A percentile compares a stretch with the other conserved stretches of the same genome.
Conservation (phyloP, 257 asterid genomes). For the Solanum rostratum region DNA sequence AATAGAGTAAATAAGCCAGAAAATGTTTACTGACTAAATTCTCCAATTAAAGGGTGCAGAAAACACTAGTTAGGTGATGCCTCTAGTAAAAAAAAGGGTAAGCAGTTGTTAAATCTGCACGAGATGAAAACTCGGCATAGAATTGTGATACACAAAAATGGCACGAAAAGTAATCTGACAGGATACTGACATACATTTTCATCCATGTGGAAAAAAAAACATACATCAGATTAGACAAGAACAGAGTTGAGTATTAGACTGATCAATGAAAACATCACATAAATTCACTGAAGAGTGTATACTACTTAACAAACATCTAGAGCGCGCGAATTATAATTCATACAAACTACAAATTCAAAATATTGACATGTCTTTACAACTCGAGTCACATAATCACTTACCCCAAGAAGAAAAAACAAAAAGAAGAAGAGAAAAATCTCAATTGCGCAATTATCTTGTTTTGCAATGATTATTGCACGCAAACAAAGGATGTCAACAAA, state of each 20-base stretch:
- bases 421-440: background rate
- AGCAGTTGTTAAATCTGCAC: background rate
- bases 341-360: background rate
- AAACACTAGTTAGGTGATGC: background rate
- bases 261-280: background rate
- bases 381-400: background rate
- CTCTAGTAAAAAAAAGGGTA: background rate
- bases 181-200: background rate
- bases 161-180: background rate
- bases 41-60: background rate
- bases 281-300: background rate
- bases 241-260: background rate
- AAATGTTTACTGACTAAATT: background rate
- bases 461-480: background rate
- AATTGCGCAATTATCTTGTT: background rate
- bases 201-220: background rate
- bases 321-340: background rate
- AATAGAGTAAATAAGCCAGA: background rate
- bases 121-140: background rate
- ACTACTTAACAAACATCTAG: background rate
- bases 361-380: background rate
- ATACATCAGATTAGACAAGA: background rate
- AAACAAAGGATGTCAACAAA: background rate
- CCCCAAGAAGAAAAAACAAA: background rate
- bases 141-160: background rate